Evolutionary conservation across 768 basidiomycete species (phyloP).

Genomic region (Postia placenta): DNA sequence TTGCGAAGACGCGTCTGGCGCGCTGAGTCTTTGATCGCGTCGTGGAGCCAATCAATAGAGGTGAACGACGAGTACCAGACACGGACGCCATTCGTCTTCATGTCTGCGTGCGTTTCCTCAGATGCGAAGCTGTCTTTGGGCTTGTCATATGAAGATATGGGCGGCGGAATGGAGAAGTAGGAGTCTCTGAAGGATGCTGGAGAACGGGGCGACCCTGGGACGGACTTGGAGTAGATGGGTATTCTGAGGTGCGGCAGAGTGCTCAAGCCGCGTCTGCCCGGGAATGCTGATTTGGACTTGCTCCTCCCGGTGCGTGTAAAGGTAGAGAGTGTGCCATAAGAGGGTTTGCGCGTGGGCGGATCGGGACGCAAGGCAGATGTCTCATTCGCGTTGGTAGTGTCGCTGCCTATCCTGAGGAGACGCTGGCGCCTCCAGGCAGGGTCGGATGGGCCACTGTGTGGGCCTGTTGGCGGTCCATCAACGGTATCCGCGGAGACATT

Average conservation of each 20-base stretch:
- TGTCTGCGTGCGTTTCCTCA: constrained; percentile 42
- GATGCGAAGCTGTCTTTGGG: constrained; percentile 23
- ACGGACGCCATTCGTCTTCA: constrained; percentile 79
- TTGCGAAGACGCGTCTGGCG: constrained; percentile 70
- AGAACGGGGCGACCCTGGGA: constrained; percentile 30
- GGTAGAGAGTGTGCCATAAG: constrained; percentile 52
- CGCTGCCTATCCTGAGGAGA: constrained; percentile 46
- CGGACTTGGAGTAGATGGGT: constrained; percentile 25
- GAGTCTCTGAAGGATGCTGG: constrained; percentile 29
- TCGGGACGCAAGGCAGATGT: constrained; percentile 20
- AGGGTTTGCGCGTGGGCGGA: constrained; percentile 19
- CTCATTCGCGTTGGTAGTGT: constrained; percentile 9
- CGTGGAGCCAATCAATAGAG: constrained; percentile 95
- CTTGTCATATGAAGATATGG: constrained; percentile 69
- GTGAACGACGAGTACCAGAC: constrained; percentile 92
- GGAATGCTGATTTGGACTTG: constrained; percentile 19
- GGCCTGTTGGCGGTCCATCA: constrained; percentile 24
- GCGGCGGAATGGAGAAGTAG: constrained; percentile 44
- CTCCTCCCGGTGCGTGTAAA: not conserved
- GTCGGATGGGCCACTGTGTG: constrained; percentile 44
- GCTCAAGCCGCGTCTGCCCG: constrained; percentile 31
- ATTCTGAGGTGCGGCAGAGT: constrained; percentile 30
- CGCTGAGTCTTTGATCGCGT: constrained; percentile 88
- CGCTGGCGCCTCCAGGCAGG: constrained; percentile 58
- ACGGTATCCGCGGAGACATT: not conserved